Evolutionary conservation across 2,329 filamentous ascomycete species (phyloP).

Genomic region (Trichoderma harzianum): DNA sequence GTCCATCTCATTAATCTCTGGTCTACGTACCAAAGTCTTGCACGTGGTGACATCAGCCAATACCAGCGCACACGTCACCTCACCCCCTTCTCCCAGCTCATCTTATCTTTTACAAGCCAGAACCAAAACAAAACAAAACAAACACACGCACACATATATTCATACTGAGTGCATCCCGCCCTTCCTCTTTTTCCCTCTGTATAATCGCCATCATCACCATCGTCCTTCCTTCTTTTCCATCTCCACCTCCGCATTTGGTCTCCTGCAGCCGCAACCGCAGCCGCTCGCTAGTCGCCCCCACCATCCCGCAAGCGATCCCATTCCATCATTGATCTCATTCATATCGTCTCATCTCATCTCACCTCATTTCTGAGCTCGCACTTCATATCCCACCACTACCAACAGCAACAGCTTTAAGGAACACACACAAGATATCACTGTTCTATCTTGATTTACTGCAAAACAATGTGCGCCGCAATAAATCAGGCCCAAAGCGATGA

Average conservation of each 20-base stretch:
- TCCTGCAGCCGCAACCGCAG: not conserved
- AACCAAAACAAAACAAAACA: not conserved
- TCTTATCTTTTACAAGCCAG: not conserved
- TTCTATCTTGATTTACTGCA: not conserved
- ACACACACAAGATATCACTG: not conserved
- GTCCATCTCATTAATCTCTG: not conserved
- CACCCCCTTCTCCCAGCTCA: not conserved
- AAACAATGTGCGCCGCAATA: not conserved
- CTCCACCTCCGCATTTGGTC: not conserved
- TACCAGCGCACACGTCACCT: not conserved
- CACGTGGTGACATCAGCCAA: not conserved
- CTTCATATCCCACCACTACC: not conserved
- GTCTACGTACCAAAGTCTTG: not conserved
- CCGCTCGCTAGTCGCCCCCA: not conserved
- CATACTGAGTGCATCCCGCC: not conserved
- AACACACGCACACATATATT: not conserved
- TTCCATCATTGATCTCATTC: not conserved
- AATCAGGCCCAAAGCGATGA: not conserved
- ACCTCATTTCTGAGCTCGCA: not conserved
- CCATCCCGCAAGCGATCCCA: not conserved
- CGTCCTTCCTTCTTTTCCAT: not conserved
- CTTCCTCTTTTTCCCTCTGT: not conserved
- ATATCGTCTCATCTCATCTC: not conserved
- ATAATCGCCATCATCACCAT: not conserved
- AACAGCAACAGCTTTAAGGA: not conserved